Base-by-base conservation (phyloP, 148 eudicot species). In the Agrostemma githago region DNA sequence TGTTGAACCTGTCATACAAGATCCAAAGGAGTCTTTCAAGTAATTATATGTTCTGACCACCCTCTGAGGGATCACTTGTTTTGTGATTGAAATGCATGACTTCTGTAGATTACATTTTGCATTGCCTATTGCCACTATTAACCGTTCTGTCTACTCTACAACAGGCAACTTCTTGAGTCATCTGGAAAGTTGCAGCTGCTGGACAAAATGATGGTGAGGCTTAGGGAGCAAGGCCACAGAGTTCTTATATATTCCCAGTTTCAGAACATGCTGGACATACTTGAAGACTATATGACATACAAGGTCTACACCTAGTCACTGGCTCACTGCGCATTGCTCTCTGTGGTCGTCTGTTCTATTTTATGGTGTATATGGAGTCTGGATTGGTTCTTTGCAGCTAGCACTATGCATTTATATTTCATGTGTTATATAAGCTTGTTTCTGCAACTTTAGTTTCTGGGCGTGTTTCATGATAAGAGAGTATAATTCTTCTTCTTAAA, bases 121-220 rank as follows among this genome's bases (percentile, higher is more conserved):
- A 2, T 7, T 67, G 59, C 40, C 19, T 48, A 41, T n/a, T 42
- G 71, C 19, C 71, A 34, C 42, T 34, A 51, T 19, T 62, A 34
- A 74, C 62, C 38, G 65, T 68, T 64, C 48, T 34, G 64, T 8
- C 42, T 61, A 41, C 20, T 74, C 43, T 77, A 71, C 84, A 71
- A 54, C 90, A 96, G 99, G 79, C 96, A 84, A 66, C 89, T 96
- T 71, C 68, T 96, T 79, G 99, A 96, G 79, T 72, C 96, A 58
- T 88, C 96, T 51, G 97, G 99, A 46, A 96, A 96, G 74, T 79
- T 96, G 79, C 90, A 90, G 63, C 82, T 96, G 70, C 60, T 96
- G 84, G 96, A 96, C 83, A 96, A 92, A 84, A 89, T 96, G 97
- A 96, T 96, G 94, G 86, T 89, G 72, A 96, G 84, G 81, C 96